These are phyloP conservation scores for Mycena amicta DNA, from an alignment of 768 basidiomycete species.

Conservation along the genomic window DNA sequence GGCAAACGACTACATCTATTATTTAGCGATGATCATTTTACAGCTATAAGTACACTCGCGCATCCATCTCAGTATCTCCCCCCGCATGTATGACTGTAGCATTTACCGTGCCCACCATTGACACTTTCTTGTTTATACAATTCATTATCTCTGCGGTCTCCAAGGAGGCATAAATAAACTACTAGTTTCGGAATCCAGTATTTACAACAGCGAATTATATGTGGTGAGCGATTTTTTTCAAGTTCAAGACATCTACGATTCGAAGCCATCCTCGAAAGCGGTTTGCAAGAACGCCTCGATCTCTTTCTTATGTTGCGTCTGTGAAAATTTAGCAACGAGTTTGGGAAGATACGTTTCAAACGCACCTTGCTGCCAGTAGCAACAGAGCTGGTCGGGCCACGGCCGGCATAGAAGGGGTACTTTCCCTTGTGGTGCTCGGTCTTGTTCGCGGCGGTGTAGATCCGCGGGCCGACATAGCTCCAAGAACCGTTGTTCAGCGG, in stretches of 20 bases:
- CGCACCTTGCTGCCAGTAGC: conserved; percentile 89
- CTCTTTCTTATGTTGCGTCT: conserved; percentile 90
- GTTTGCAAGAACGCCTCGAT: conserved; percentile 71
- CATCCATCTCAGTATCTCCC: conserved; percentile 8
- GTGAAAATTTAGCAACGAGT: conserved; percentile 16
- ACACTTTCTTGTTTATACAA: too few relatives aligned
- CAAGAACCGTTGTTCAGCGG: conserved; percentile 97
- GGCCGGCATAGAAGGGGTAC: conserved; percentile 89
- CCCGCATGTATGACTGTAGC: not conserved
- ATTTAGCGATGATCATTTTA: not conserved
- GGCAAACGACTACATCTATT: not conserved
- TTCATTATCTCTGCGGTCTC: too few relatives aligned
- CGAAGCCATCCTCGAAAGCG: conserved; percentile 51
- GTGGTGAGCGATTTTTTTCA: conserved; percentile 1
- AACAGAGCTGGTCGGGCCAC: conserved; percentile 89
- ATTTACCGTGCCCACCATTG: too few relatives aligned
- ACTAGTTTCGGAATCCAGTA: conserved; percentile 6
- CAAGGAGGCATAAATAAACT: conserved; percentile 7
- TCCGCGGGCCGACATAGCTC: conserved; percentile 93
- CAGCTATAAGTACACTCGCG: not conserved
- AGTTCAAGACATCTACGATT: not conserved
- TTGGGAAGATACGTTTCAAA: conserved; percentile 7
- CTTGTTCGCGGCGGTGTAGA: conserved; percentile 90
- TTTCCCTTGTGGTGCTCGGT: conserved; percentile 91
- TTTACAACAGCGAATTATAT: conserved; percentile 2